Base-by-base conservation (phyloP, 2,329 filamentous ascomycete species). In the Botrytis porri region DNA sequence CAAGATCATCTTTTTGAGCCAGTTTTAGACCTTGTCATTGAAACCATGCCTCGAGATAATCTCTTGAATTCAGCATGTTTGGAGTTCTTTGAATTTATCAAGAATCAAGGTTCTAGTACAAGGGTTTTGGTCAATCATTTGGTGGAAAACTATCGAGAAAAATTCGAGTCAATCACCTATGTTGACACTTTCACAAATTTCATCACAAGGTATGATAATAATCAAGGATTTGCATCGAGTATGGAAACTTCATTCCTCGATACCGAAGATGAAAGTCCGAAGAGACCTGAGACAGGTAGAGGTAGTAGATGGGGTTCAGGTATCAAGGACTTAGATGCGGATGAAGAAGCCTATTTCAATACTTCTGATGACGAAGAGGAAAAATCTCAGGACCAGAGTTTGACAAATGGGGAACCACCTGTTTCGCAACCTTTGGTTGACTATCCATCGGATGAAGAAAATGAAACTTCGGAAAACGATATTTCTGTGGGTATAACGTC, bases 271-370 rank as follows among this genome's bases (percentile, higher is more conserved):
- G 88, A 89, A 35, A 83, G 84, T 76, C 84, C 78, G 75, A 82
- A 75, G 78, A 75, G 78, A 74, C 75, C 77, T 18, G 84, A 85
- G 54, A 81, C 87, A 72, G 90, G 89, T 74, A 87, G 87, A 45
- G 86, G 86, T n/a, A 86, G 84, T 73, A 83, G 89, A 75, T 92
- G 92, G 82, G 88, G 90, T 76, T 74, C 73, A 51, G 90, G 88
- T 29, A 87, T 97, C 81, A 93, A 93, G 79, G 94, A 97, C 70
- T 88, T 95, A 80, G 95, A 98, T 80, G 87, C 91, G 9, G 90
- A 91, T 18, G 93, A 98, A 81, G 95, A 98, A 79, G 94, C 95
- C 61, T 99, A 98, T 82, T 98, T 97, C 87, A 95, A 97, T 78
- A 89, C 88, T 0, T 94, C 93, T 0, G 95, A 98, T 77, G 93